Base-by-base conservation (phyloP, 169 alveolate genomes). In the Plasmodium berghei region DNA sequence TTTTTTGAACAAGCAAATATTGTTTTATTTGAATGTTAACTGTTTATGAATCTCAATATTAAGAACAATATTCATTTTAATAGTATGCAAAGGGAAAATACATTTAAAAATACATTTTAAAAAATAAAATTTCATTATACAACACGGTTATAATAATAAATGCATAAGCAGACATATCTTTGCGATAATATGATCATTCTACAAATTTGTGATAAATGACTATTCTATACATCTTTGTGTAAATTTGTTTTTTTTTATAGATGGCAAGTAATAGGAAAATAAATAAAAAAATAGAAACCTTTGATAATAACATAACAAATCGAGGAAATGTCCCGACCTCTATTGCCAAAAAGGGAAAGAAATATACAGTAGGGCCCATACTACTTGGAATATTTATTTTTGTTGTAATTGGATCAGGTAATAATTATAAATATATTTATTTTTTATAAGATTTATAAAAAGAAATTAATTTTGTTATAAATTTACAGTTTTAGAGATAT, bases 351-450 rank as follows among this genome's bases (percentile, higher is more conserved):
- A 85, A 85, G 46, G 87, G 69, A 26, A 85, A 58, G 40, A 85
- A 85, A 58, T 69, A 85, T 55, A 67, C 91, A 22, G 91, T 85
- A 63, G 91, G 91, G 0, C 91, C 91, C 12, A 64, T 69, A 58
- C 91, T 85, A 58, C 86, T 85, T 16, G 87, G 69, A 4, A 45
- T 85, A 42, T 85, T 85, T 52, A 55, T 85, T 56, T 85, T 85
- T 69, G 74, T 85, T 52, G 91, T 85, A 45, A 85, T 85, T 40
- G 91, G 91, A 56, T 85, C 91, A 61, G 91, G 91, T 85, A 80
- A 24, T 72, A 52, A n/a, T 48, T 1, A 26, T 67, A n/a, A 14
- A 67, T 61, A 10, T n/a, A 0, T 61, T 61, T 61, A 14, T 10
- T 52, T 52, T 52, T 45, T n/a, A 45, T 24, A 16, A 16, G 18